phyloP scores from a whole-genome alignment of 371 early-diverging fungal species.

The Modicella reniformis region DNA sequence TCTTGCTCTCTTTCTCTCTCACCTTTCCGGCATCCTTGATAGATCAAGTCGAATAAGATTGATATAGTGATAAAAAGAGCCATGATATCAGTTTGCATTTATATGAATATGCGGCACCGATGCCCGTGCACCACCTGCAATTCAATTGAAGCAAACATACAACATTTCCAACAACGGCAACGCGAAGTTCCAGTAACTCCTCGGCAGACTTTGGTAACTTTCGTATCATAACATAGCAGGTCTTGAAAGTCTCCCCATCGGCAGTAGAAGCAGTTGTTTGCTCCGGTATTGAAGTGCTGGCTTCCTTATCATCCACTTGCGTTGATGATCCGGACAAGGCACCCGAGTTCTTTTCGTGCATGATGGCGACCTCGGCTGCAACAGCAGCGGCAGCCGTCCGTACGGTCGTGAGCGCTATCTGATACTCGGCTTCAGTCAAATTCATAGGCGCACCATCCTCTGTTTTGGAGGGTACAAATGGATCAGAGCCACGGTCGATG shows the following conservation, averaged over 20 bases:
- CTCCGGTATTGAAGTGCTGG: conserved; percentile 5
- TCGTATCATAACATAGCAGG: conserved; percentile 75
- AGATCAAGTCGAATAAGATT: background rate
- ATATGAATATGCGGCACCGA: background rate
- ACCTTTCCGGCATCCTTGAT: conserved; percentile 71
- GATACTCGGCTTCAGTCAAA: conserved; percentile 69
- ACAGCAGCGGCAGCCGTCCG: conserved; percentile 57
- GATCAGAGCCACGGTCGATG: too few relatives aligned
- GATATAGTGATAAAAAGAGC: conserved; percentile 1
- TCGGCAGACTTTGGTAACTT: conserved; percentile 74
- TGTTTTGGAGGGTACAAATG: conserved; percentile 15
- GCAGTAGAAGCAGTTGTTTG: conserved; percentile 6
- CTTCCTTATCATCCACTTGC: conserved; percentile 12
- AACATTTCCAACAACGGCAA: conserved; percentile 93
- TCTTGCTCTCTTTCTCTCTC: background rate
- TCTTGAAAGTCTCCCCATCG: conserved; percentile 35
- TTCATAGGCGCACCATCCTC: conserved; percentile 81
- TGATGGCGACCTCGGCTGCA: conserved; percentile 72
- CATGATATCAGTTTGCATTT: background rate
- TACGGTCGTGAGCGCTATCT: conserved; percentile 60
- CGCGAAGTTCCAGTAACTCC: conserved; percentile 84
- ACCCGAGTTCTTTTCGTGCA: conserved; percentile 60
- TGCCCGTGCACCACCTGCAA: background rate
- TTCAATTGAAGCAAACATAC: conserved; percentile 49
- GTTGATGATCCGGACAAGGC: conserved; percentile 12